Base-by-base conservation (phyloP, 2,329 filamentous ascomycete genomes). In the Dryadomyces sulphureus region DNA sequence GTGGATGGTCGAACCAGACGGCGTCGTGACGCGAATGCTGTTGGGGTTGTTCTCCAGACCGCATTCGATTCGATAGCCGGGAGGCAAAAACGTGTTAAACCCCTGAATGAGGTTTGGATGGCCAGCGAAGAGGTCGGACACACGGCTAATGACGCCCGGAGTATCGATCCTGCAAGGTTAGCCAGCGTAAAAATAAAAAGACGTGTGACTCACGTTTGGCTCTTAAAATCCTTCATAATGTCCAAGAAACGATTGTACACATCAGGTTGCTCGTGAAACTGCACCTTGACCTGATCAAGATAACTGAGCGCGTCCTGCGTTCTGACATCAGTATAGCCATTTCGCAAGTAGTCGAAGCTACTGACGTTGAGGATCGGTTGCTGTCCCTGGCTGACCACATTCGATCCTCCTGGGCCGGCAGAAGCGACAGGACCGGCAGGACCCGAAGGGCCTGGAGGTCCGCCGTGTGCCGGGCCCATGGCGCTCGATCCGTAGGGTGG, bases 151-250 rank as follows among this genome's bases (percentile, higher is more conserved):
- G 3, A 98, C 92, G 1, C 92, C 92, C 0, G 92, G 92, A 0
- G 92, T 98, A 60, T 98, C 92, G 56, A 98, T 98, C 4, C 84
- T 81, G 48, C 22, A 22, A 32, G 22, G 7, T 22, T 2, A 20
- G 43, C 50, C 39, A 51, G 45, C 17, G 8, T 27, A 36, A 22
- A 14, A 25, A 32, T 8, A 22, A 19, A 19, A 24, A n/a, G n/a
- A n/a, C n/a, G n/a, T n/a, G n/a, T 8, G 5, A 73, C 83, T 66
- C 69, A 89, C 77, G 89, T 88, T 65, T 94, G 90, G 56, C 88
- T 94, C 65, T 98, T 98, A 62, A 98, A 98, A 56, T 98, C 92
- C 59, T 98, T 98, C 92, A 98, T 98, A 42, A 98, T 98, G 56
- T 98, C 92, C 40, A 98, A 67, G 56, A 98, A 96, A 34, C 85